Conservation (phyloP, 2,329 filamentous ascomycete species). For the Colletotrichum brevisporum region DNA sequence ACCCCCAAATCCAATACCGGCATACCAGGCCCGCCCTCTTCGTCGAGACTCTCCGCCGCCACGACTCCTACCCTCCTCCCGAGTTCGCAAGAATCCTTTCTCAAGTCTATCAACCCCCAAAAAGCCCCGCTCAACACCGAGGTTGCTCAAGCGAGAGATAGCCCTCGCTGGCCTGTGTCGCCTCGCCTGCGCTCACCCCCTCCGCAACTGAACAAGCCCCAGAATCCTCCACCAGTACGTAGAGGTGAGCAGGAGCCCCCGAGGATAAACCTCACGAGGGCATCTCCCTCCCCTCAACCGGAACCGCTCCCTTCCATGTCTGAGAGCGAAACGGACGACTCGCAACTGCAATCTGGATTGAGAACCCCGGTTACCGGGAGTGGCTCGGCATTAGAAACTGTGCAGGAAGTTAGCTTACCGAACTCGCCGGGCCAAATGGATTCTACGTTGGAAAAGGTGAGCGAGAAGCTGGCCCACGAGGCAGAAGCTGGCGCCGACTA, state of each 20-base stretch:
- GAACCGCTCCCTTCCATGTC: conserved; percentile 52
- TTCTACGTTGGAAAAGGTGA: conserved; percentile 64
- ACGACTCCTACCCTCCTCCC: conserved; percentile 77
- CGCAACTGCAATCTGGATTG: conserved; percentile 65
- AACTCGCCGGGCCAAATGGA: conserved; percentile 73
- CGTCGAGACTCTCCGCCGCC: conserved; percentile 77
- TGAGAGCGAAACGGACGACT: conserved; percentile 69
- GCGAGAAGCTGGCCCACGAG: conserved; percentile 63
- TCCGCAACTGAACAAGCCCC: conserved; percentile 66
- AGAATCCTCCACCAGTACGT: conserved; percentile 56
- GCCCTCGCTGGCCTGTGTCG: conserved; percentile 82
- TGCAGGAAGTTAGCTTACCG: conserved; percentile 88
- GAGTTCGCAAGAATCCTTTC: conserved; percentile 70
- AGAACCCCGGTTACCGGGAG: conserved; percentile 71
- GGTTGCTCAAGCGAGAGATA: conserved; percentile 59
- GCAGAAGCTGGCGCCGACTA: conserved; percentile 59
- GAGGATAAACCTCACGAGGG: conserved; percentile 66
- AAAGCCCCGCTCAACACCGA: conserved; percentile 69
- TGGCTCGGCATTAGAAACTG: conserved; percentile 83
- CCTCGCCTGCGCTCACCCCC: conserved; percentile 84
- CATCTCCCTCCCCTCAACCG: conserved; percentile 63
- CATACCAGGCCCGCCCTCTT: conserved; percentile 72
- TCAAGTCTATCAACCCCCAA: conserved; percentile 74
- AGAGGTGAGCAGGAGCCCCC: conserved; percentile 66
- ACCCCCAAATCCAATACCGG: conserved; percentile 63